phyloP scores from a whole-genome alignment of 2,329 filamentous ascomycete species.

The Amesomyces nigricolor region DNA sequence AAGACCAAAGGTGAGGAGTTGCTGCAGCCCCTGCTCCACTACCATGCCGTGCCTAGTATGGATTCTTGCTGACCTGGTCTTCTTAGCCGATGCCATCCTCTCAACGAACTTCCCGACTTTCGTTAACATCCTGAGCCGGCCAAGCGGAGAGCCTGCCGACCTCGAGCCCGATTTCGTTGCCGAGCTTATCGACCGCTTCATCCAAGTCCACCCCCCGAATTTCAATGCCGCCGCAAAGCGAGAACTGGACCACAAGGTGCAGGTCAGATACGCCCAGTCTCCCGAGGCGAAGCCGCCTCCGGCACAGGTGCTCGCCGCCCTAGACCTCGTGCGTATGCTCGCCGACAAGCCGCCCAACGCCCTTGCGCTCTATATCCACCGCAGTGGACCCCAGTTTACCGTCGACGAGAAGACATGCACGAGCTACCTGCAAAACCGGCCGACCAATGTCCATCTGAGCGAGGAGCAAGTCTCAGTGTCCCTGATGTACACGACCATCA shows the following conservation, averaged over 20 bases:
- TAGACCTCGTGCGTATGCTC: slow-evolving; percentile 64
- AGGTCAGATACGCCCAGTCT: slow-evolving; percentile 60
- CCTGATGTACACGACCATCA: slow-evolving; percentile 61
- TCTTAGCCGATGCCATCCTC: slow-evolving; percentile 78
- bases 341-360: slow-evolving; percentile 51
- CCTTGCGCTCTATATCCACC: slow-evolving; percentile 64
- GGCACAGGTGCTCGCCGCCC: slow-evolving; percentile 61
- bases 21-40: background rate
- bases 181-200: slow-evolving; percentile 75
- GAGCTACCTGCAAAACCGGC: slow-evolving; percentile 48
- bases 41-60: background rate
- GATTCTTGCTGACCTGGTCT: slow-evolving; percentile 10
- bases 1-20: slow-evolving; percentile 72
- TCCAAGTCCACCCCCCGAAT: slow-evolving; percentile 79
- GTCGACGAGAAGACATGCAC: slow-evolving; percentile 64
- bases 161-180: slow-evolving; percentile 66
- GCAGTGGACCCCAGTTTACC: slow-evolving; percentile 68
- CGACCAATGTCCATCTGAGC: slow-evolving; percentile 55
- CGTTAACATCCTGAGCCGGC: slow-evolving; percentile 66
- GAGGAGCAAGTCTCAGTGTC: slow-evolving; percentile 80
- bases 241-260: slow-evolving; percentile 61
- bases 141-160: slow-evolving; percentile 60
- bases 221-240: slow-evolving; percentile 72
- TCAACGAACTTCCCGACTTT: slow-evolving; percentile 74
- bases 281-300: slow-evolving; percentile 56